These are phyloP conservation scores for Thielaviopsis musarum DNA, from an alignment of 2,329 filamentous ascomycete genomes.

Conservation along the genomic window DNA sequence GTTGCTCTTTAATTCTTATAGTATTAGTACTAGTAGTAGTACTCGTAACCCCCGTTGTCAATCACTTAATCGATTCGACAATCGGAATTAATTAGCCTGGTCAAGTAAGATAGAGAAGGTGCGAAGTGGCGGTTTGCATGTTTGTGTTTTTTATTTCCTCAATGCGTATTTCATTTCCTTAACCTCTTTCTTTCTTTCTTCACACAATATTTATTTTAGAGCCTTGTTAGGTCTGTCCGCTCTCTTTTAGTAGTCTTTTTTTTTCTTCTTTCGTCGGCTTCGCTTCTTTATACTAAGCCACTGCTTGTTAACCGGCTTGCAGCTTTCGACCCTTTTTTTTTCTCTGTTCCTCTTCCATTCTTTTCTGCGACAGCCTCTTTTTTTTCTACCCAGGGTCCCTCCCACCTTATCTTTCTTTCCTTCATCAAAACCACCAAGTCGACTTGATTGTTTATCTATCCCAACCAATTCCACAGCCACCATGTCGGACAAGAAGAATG, in stretches of 20 bases:
- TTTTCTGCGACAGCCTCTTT: neutral
- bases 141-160: neutral
- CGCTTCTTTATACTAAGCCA: neutral
- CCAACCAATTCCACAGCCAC: neutral
- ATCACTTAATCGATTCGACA: neutral
- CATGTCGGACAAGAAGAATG: constrained; percentile 85
- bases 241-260: neutral
- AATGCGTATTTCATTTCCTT: neutral
- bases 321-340: neutral
- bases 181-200: neutral
- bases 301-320: neutral
- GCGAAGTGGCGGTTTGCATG: neutral
- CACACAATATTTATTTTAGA: neutral
- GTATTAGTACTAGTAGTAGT: no score
- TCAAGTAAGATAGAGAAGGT: neutral
- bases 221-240: neutral
- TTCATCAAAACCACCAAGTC: neutral
- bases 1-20: no score
- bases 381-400: neutral
- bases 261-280: neutral
- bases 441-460: neutral
- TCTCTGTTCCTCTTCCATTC: neutral
- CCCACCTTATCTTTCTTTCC: neutral
- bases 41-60: neutral
- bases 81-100: neutral